These are phyloP conservation scores for Debaryomyces singareniensis DNA, from an alignment of 1,139 yeast species.

Conservation along the genomic window DNA sequence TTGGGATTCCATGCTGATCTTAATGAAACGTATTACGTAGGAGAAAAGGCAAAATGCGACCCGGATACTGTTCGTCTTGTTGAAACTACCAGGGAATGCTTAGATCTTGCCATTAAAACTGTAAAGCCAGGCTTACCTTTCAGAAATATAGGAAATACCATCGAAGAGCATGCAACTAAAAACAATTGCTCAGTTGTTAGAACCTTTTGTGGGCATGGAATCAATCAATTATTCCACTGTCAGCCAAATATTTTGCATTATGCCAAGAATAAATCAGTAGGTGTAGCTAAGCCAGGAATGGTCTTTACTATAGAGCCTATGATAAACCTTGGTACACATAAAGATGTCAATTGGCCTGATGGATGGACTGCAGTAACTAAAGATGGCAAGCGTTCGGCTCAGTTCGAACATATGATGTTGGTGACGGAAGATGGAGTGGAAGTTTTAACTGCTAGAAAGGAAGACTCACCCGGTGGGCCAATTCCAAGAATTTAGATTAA, in stretches of 20 bases:
- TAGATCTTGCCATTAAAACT: constrained; percentile 72
- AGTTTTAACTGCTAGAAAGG: constrained; percentile 76
- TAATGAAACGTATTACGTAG: constrained; percentile 95
- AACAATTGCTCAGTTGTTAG: constrained; percentile 83
- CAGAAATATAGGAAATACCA: constrained; percentile 81
- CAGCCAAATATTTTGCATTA: constrained; percentile 94
- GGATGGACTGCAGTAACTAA: constrained; percentile 93
- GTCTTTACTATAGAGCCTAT: constrained; percentile 98
- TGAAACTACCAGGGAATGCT: constrained; percentile 88
- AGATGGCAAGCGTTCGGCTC: constrained; percentile 88
- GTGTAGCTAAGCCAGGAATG: constrained; percentile 93
- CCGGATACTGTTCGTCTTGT: constrained; percentile 81
- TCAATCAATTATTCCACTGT: constrained; percentile 80
- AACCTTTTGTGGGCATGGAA: constrained; percentile 94
- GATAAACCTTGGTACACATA: constrained; percentile 83
- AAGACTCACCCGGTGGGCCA: constrained; percentile 85
- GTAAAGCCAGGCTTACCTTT: constrained; percentile 93
- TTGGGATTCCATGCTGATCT: constrained; percentile 92
- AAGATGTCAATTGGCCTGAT: constrained; percentile 92
- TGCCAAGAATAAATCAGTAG: constrained; percentile 88
- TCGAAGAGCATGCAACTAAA: constrained; percentile 79
- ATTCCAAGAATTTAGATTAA: constrained; percentile 44
- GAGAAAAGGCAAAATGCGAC: constrained; percentile 72
- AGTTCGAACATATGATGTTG: constrained; percentile 87
- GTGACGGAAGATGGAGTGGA: constrained; percentile 95